phyloP scores from a whole-genome alignment of 306 rosid species.

The Biancaea sappan region DNA sequence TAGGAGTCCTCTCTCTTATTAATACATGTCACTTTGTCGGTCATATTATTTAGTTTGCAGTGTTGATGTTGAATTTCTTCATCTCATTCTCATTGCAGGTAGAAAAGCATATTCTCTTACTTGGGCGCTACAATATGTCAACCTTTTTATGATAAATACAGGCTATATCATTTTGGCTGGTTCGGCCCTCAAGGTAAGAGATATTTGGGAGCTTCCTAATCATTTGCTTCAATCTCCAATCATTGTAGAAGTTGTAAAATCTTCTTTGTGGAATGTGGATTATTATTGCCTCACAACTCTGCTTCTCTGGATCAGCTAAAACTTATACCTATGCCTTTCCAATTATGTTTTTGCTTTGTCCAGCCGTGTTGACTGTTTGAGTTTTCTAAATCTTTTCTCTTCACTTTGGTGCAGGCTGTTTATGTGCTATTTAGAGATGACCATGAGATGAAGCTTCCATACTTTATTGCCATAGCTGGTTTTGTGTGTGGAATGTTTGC shows the following conservation, averaged over 20 bases:
- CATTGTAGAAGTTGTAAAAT: no score
- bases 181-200: conserved; percentile 81
- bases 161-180: conserved; percentile 93
- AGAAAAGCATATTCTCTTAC: conserved; percentile 73
- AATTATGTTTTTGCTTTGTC: neutral
- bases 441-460: conserved; percentile 73
- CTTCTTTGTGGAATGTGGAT: no score
- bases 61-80: neutral
- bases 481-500: conserved; percentile 75
- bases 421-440: conserved; percentile 70
- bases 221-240: neutral
- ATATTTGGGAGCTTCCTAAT: neutral
- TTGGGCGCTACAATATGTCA: conserved; percentile 83
- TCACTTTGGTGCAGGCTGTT: conserved; percentile 60
- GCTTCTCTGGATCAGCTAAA: neutral
- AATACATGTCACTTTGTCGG: no score
- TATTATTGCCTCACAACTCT: no score
- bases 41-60: neutral
- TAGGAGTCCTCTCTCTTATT: neutral
- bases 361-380: neutral
- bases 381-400: neutral
- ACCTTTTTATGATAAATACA: conserved; percentile 95
- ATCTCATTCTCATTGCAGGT: conserved; percentile 54
- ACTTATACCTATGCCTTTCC: neutral
- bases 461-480: conserved; percentile 75